These are phyloP conservation scores for Geosmithia morbida DNA, from an alignment of 2,329 filamentous ascomycete species.

Conservation along the genomic window DNA sequence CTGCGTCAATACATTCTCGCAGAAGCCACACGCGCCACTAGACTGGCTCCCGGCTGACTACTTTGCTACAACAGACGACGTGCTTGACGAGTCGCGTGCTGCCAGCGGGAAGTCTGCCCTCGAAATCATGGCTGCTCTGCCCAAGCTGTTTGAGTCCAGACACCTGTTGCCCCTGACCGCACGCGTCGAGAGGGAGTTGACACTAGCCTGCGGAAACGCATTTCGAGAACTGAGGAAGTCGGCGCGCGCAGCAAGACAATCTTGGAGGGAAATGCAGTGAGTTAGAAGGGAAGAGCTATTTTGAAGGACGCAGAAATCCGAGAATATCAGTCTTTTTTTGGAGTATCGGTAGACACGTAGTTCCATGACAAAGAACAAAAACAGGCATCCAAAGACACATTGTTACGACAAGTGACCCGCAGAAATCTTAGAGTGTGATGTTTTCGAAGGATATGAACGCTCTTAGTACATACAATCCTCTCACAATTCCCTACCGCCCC, in stretches of 20 bases:
- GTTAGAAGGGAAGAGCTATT: background rate
- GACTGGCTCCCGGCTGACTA: slow-evolving; percentile 16
- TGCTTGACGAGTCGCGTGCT: slow-evolving; percentile 9
- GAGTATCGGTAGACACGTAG: background rate
- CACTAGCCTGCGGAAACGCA: slow-evolving; percentile 35
- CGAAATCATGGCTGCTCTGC: slow-evolving; percentile 31
- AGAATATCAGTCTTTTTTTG: background rate
- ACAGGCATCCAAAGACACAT: background rate
- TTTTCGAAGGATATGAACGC: background rate
- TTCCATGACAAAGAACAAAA: background rate
- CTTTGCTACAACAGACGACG: slow-evolving; percentile 2
- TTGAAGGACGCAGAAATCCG: background rate
- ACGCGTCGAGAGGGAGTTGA: slow-evolving; percentile 30
- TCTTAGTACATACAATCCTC: background rate
- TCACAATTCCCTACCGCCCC: background rate
- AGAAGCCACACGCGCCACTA: slow-evolving; percentile 10
- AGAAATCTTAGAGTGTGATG: no score
- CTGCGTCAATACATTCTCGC: slow-evolving; percentile 22
- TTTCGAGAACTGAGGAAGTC: slow-evolving; percentile 36
- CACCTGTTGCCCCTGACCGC: slow-evolving; percentile 28
- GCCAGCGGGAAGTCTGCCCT: slow-evolving; percentile 31
- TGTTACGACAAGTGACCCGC: no score
- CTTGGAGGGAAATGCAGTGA: slow-evolving; percentile 28
- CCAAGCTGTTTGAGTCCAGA: slow-evolving; percentile 30
- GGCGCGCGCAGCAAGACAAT: slow-evolving; percentile 31